A percentile compares a stretch with the other conserved stretches of the same genome.
These are phyloP conservation scores for Wickerhamiella siamensis DNA, from an alignment of 805 yeast species.

Conservation along the genomic window DNA sequence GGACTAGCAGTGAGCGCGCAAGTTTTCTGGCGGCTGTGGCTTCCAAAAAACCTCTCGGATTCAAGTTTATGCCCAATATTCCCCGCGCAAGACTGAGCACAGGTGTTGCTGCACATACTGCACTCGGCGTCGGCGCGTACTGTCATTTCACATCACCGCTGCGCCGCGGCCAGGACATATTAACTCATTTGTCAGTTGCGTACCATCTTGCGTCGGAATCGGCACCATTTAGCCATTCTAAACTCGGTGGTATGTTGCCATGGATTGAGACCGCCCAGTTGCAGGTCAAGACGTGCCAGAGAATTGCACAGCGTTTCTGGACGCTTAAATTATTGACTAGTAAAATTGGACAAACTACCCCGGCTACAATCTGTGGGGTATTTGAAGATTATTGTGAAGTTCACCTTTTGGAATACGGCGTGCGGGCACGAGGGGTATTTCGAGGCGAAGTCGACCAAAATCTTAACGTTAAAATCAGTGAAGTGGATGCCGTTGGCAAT, in stretches of 20 bases:
- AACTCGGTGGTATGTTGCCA: slow-evolving; percentile 4
- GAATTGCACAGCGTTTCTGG: neutral
- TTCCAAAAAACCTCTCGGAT: slow-evolving; percentile 16
- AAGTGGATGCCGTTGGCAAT: slow-evolving; percentile 3
- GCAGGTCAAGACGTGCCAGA: neutral
- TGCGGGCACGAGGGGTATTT: neutral
- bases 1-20: slow-evolving; percentile 1
- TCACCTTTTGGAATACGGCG: neutral
- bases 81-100: slow-evolving; percentile 40
- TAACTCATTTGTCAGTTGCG: slow-evolving; percentile 68
- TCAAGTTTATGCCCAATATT: slow-evolving; percentile 32
- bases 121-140: slow-evolving; percentile 49
- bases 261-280: slow-evolving; percentile 2
- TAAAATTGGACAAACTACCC: neutral
- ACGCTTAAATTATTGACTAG: neutral
- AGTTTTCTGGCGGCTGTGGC: slow-evolving; percentile 2
- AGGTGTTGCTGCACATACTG: slow-evolving; percentile 37
- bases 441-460: neutral
- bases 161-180: slow-evolving; percentile 64
- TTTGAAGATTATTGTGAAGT: neutral
- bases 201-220: slow-evolving; percentile 25
- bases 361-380: neutral
- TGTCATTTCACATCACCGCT: slow-evolving; percentile 80
- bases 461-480: neutral
- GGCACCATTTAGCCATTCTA: slow-evolving; percentile 5